Conservation (phyloP, 495 filamentous ascomycete species). For the Tuber aestivum region DNA sequence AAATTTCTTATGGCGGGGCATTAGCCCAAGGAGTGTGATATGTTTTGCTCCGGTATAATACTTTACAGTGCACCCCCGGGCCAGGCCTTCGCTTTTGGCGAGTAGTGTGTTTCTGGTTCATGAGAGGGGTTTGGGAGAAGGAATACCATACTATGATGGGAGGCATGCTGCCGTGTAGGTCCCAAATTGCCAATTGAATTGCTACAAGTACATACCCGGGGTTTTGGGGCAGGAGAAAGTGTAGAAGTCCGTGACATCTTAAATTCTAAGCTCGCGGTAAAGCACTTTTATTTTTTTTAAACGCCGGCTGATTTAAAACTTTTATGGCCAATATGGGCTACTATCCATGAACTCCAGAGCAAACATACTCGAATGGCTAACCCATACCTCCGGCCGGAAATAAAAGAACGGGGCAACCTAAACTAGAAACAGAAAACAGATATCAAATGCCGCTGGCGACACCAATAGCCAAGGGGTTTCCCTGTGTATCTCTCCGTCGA, state of each 20-base stretch:
- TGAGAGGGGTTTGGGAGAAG: neutral
- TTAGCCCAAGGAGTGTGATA: neutral
- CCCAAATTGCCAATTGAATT: neutral
- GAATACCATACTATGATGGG: no score
- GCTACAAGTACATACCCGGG: no score
- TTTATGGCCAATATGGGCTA: neutral
- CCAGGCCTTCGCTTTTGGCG: neutral
- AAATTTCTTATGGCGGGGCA: neutral
- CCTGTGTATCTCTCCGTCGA: neutral
- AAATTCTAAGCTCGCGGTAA: neutral
- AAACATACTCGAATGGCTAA: neutral
- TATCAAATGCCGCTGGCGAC: neutral
- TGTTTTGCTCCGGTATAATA: no score
- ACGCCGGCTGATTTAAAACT: neutral
- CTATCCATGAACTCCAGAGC: neutral
- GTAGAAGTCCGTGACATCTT: neutral
- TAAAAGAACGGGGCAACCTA: neutral
- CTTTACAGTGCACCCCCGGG: neutral
- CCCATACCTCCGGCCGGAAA: neutral
- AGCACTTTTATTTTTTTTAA: neutral
- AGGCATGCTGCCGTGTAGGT: no score
- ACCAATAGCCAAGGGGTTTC: neutral
- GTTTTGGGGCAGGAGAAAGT: neutral
- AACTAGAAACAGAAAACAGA: neutral
- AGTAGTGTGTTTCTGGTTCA: neutral